Evolutionary conservation across 2,329 filamentous ascomycete genomes (phyloP), one percentile per base, ranked within the genome.

Genomic region (Exophiala sp.): DNA sequence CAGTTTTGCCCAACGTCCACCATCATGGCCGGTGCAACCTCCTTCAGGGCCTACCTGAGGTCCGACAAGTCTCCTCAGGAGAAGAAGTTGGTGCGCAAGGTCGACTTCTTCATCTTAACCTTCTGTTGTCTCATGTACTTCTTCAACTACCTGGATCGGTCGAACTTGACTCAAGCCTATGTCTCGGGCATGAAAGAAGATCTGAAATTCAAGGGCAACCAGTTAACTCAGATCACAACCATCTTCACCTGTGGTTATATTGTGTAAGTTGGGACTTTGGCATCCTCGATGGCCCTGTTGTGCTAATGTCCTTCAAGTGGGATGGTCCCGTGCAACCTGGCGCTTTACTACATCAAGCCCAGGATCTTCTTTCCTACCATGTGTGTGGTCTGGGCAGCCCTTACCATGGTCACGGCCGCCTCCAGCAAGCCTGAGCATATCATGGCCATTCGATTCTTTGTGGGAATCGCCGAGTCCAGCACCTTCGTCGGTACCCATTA

Each of bases 81-180:
- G 58, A 71, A 71, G 48, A 65, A 62, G 34, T 68, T 78, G 8
- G 66, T 57, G n/a, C 65, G 70, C 46, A 77, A 78, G 60, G 68
- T 77, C 21, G 75, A 77, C 57, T 71, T 70, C 60, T 76, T 75
- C 50, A 65, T 77, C 58, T 60, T 72, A 1, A 62, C 64, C 2
- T 72, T 70, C 50, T 68, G 66, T 9, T 76, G 74, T 41, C 56
- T 77, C 2, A 70, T 67, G 19, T 53, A 53, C 40, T 53, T 47
- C n/a, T 48, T 73, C 53, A 76, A 76, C 52, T 64, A 66, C 60
- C 66, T 76, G 8, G 73, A 76, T 54, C 65, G 67, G 34, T 69
- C 68, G 51, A 73, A 74, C 49, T 62, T 76, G 37, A 69, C 69
- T 50, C 43, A 52, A 34, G 49, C 49, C 2, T 77, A 66, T 49